Evolutionary conservation across 345 rosid species (phyloP).

Genomic region (Eucalyptus erythrocorys): DNA sequence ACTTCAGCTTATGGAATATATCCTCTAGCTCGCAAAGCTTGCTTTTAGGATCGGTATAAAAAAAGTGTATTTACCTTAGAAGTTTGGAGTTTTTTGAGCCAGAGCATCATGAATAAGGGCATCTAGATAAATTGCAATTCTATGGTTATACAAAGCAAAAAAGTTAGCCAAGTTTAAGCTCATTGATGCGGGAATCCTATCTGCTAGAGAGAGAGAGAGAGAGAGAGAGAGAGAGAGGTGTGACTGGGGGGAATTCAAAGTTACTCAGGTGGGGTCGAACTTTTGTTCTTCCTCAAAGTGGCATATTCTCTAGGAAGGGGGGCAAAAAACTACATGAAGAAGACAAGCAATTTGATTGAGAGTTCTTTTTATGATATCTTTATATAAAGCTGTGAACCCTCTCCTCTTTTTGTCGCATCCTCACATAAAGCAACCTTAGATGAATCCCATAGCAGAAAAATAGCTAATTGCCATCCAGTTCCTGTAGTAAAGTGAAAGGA

Average conservation of each 20-base stretch:
- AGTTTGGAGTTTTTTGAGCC: background rate
- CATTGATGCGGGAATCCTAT: background rate
- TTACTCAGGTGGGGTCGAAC: background rate
- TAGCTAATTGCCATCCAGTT: background rate
- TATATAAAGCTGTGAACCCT: background rate
- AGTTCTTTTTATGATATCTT: background rate
- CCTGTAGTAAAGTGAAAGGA: background rate
- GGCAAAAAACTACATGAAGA: background rate
- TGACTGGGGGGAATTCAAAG: background rate
- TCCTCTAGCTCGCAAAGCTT: background rate
- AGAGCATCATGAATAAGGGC: background rate
- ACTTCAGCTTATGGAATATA: background rate
- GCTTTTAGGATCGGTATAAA: background rate
- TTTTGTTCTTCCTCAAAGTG: background rate
- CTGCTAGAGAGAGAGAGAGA: background rate
- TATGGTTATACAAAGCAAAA: background rate
- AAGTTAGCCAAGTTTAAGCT: background rate
- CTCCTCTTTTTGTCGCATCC: background rate
- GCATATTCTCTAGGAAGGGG: background rate
- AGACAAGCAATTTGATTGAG: background rate
- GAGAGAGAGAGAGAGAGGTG: background rate
- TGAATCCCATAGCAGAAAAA: background rate
- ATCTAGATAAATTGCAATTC: background rate
- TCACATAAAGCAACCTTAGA: background rate
- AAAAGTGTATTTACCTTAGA: background rate